A percentile compares a stretch with the other conserved stretches of the same genome.
phyloP scores from a whole-genome alignment of 2,329 filamentous ascomycete genomes.

The Cercospora janseana region DNA sequence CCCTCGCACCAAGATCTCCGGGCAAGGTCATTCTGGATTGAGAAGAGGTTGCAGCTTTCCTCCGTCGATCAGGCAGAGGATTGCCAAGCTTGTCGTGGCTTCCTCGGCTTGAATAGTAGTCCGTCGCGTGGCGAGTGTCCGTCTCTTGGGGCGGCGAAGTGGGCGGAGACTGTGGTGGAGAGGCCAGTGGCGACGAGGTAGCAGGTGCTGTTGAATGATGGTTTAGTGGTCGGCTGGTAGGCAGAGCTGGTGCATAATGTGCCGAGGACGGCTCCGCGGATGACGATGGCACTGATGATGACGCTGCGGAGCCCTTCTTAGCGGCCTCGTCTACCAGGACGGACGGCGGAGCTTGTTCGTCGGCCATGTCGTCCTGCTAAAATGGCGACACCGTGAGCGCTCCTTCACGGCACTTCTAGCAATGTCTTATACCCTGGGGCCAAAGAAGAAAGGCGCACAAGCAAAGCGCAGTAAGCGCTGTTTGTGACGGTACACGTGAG shows the following conservation, averaged over 20 bases:
- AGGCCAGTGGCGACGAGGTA: constrained; percentile 18
- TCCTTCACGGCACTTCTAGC: too few species aligned
- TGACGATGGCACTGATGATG: constrained; percentile 12
- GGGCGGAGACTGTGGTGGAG: constrained; percentile 30
- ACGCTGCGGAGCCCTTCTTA: constrained; percentile 13
- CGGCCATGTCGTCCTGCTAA: neutral
- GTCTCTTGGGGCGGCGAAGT: constrained; percentile 25
- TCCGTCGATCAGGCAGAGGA: constrained; percentile 29
- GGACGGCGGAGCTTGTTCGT: neutral
- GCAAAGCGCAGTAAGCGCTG: too few species aligned
- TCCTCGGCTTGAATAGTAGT: constrained; percentile 33
- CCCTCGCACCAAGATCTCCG: constrained; percentile 39
- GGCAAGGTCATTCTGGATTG: constrained; percentile 36
- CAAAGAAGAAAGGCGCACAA: too few species aligned
- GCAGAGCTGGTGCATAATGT: neutral
- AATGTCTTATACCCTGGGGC: too few species aligned
- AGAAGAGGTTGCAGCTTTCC: constrained; percentile 34
- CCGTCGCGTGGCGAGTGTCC: constrained; percentile 22
- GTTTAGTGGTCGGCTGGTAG: constrained; percentile 3
- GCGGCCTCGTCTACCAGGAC: constrained; percentile 9
- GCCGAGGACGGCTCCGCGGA: constrained; percentile 7
- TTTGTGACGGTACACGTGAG: too few species aligned
- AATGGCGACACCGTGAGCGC: too few species aligned
- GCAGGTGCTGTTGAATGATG: constrained; percentile 7
- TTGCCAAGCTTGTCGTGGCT: constrained; percentile 35